A percentile compares a stretch with the other conserved stretches of the same genome.
Conservation (phyloP, 2,329 filamentous ascomycete genomes). For the Lecanicillium sp. region DNA sequence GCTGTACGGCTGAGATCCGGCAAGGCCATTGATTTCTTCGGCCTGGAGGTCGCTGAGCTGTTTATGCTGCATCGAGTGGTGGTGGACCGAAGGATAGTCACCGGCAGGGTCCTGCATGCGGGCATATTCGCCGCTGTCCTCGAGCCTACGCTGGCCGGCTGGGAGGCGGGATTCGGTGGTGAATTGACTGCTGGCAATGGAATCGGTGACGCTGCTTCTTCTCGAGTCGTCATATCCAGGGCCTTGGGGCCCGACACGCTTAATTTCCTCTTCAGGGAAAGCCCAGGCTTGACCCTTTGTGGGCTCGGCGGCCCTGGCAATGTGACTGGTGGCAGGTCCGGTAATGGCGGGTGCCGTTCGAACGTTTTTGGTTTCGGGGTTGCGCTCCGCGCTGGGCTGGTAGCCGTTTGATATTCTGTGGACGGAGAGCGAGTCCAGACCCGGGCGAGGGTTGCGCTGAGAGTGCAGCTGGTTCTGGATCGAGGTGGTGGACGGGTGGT, state of each 20-base stretch:
- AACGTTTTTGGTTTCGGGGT: slow-evolving; percentile 43
- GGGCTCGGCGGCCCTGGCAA: slow-evolving; percentile 65
- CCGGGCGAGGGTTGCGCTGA: slow-evolving; percentile 52
- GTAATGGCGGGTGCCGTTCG: slow-evolving; percentile 71
- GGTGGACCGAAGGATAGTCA: slow-evolving; percentile 57
- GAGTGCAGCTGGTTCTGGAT: slow-evolving; percentile 64
- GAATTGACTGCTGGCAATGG: slow-evolving; percentile 71
- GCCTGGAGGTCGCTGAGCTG: slow-evolving; percentile 59
- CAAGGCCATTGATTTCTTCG: slow-evolving; percentile 43
- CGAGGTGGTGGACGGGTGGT: slow-evolving; percentile 69
- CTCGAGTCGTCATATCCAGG: slow-evolving; percentile 55
- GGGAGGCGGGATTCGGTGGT: slow-evolving; percentile 68
- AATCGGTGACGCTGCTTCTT: slow-evolving; percentile 69
- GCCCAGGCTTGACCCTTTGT: slow-evolving; percentile 81
- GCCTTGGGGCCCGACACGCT: slow-evolving; percentile 35
- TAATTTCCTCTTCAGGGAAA: slow-evolving; percentile 66
- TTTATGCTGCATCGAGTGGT: slow-evolving; percentile 70
- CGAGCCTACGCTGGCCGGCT: slow-evolving; percentile 62
- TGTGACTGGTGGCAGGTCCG: slow-evolving; percentile 57
- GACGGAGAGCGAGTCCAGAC: slow-evolving; percentile 43
- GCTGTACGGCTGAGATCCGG: slow-evolving; percentile 67
- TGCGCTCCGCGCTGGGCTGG: slow-evolving; percentile 51
- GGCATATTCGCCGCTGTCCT: slow-evolving; percentile 49
- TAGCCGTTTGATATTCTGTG: slow-evolving; percentile 60
- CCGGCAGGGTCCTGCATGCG: slow-evolving; percentile 42